Evolutionary conservation across 1,284 basidiomycete genomes (phyloP), one percentile per base, ranked within the genome.

Genomic region (Boletus sp.): DNA sequence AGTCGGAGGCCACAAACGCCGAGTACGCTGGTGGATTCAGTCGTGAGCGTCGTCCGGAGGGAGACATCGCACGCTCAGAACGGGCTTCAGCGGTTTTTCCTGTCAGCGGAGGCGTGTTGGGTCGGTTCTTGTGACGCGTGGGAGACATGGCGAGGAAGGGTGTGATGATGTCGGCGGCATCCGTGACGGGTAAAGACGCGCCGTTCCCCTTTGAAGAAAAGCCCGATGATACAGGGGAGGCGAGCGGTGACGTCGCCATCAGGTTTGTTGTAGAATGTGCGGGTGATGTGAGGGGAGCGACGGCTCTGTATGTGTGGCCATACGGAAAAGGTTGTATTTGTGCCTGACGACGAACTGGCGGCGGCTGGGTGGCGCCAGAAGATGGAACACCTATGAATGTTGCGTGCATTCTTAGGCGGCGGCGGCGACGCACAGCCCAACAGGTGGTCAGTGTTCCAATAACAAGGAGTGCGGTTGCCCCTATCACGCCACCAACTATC

Each of bases 1-100:
- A 16, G 4, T 40, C 37, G 7, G 51, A 25, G 10, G 52, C 61
- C 3, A n/a, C 38, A 2, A 63, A 52, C 7, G 55, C 52, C 23
- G 64, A 58, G 37, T 72, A 72, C 16, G 73, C 58, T 7, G 70
- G 70, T 19, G 70, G 70, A 46, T 72, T 72, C 52, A 72, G 47
- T 6, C 70, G 63, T 7, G 40, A 25, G 19, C 68, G 69, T 40
- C 40, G 62, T 28, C 38, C 53, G 2, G 62, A 35, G 1, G 62
- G 35, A 37, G 64, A 33, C 10, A 30, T 21, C 11, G 25, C 35
- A 7, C 53, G 60, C 49, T 60, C 66, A 14, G 55, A 44, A 3
- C 25, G 33, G 4, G 52, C 53, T 33, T 73, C 66, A 1, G 54
- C 30, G 8, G 56, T 53, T 21, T 60, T 66, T 1, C 47, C 13